These are phyloP conservation scores for Blastobotrys buckinghamii DNA, from an alignment of 1,139 yeast species.

Conservation along the genomic window DNA sequence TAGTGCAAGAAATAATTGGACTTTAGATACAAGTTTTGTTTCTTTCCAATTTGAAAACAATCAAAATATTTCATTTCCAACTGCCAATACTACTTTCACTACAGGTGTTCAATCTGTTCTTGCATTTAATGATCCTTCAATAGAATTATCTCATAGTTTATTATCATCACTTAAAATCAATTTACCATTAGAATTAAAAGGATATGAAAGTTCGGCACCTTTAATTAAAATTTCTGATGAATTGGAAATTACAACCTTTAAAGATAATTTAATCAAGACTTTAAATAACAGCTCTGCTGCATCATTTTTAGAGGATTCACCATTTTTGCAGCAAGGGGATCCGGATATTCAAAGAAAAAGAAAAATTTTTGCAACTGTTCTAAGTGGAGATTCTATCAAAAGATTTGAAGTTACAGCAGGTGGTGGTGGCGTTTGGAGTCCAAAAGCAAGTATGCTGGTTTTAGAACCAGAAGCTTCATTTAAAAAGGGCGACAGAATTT, in stretches of 20 bases:
- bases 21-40: conserved; percentile 21
- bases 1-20: conserved; percentile 26
- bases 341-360: conserved; percentile 8
- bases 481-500: conserved; percentile 41
- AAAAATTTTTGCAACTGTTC: conserved; percentile 13
- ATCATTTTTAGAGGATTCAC: conserved; percentile 42
- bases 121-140: conserved; percentile 15
- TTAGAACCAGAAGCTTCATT: conserved; percentile 51
- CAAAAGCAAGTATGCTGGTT: conserved; percentile 53
- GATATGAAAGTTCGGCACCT: conserved; percentile 17
- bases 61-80: conserved; percentile 22
- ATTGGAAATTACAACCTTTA: conserved; percentile 39
- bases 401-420: conserved; percentile 48
- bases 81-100: conserved; percentile 33
- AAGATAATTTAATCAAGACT: conserved; percentile 48
- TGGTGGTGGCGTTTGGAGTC: conserved; percentile 64
- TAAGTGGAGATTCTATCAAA: conserved; percentile 8
- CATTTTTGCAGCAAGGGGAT: conserved; percentile 39
- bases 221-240: conserved; percentile 22
- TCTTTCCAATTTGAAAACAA: conserved; percentile 16
- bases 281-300: conserved; percentile 49
- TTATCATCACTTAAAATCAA: conserved; percentile 15
- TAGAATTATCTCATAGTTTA: conserved; percentile 17
- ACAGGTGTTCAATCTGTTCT: conserved; percentile 28
- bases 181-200: conserved; percentile 10